phyloP scores from a whole-genome alignment of 345 rosid species.

The Bruguiera sexangula region DNA sequence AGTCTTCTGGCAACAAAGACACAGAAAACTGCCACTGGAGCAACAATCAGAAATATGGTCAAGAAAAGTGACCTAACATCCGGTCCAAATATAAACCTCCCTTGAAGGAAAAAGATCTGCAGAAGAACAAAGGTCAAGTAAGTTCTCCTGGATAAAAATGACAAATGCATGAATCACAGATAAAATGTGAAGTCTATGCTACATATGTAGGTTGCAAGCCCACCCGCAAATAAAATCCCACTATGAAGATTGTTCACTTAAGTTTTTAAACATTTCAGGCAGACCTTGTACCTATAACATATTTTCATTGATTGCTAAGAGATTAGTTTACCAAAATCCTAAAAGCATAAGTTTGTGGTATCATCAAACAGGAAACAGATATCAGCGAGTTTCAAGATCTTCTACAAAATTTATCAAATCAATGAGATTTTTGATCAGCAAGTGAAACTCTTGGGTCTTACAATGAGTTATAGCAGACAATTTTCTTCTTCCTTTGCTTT shows the following conservation, averaged over 20 bases:
- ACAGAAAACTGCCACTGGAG: conserved; percentile 74
- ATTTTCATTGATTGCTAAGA: background rate
- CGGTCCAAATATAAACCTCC: conserved; percentile 93
- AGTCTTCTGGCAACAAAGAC: conserved; percentile 66
- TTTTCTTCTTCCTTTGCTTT: background rate
- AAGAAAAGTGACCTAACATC: conserved; percentile 74
- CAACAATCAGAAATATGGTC: conserved; percentile 62
- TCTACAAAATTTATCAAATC: background rate
- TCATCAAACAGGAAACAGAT: background rate
- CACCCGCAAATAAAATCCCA: background rate
- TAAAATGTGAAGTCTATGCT: background rate
- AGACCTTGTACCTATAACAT: background rate
- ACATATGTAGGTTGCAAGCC: background rate
- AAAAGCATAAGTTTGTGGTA: background rate
- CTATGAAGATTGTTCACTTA: background rate
- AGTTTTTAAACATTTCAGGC: background rate
- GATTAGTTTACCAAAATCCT: conserved; percentile 1
- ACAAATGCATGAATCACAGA: background rate
- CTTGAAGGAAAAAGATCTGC: conserved; percentile 70
- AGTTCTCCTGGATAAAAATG: background rate
- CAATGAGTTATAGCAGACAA: background rate
- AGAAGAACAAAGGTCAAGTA: conserved; percentile 5
- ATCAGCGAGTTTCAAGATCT: background rate
- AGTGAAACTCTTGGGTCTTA: background rate
- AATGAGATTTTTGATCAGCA: conserved; percentile 1